phyloP scores from a whole-genome alignment of 352 stramenopile genomes.

The Blastocystis sp. region DNA sequence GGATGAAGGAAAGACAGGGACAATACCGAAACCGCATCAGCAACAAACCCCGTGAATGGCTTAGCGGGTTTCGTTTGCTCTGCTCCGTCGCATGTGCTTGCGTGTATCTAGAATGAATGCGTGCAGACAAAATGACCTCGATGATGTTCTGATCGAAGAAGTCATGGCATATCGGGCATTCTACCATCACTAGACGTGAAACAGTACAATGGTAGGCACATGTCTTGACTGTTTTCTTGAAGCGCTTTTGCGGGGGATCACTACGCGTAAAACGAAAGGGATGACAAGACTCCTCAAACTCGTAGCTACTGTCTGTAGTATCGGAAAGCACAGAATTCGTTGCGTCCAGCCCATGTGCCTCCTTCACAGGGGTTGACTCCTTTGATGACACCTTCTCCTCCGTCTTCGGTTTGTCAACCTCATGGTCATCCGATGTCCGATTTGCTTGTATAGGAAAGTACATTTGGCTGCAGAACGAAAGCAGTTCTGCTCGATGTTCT shows the following conservation, averaged over 20 bases:
- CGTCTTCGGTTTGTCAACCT: too few species aligned
- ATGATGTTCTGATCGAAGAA: slow-evolving; percentile 46
- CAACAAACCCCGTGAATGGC: slow-evolving; percentile 26
- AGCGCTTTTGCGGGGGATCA: background rate
- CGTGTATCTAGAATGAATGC: slow-evolving; percentile 6
- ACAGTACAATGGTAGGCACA: background rate
- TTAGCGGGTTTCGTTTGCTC: background rate
- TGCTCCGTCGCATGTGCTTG: slow-evolving; percentile 31
- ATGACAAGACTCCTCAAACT: background rate
- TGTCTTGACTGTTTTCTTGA: background rate
- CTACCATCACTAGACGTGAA: background rate
- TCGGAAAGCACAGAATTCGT: background rate
- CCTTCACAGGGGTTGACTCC: background rate
- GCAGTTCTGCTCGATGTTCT: slow-evolving; percentile 16
- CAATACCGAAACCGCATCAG: background rate
- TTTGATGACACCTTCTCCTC: background rate
- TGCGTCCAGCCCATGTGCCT: background rate
- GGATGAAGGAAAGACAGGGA: background rate
- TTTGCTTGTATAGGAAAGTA: background rate
- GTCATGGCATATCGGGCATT: slow-evolving; percentile 52
- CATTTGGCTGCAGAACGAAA: background rate
- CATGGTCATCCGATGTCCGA: too few species aligned
- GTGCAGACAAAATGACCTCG: slow-evolving; percentile 5
- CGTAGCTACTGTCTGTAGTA: background rate
- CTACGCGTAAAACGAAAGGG: background rate